Base-by-base conservation (phyloP, 2,329 filamentous ascomycete species). In the Fusarium transvaalense region DNA sequence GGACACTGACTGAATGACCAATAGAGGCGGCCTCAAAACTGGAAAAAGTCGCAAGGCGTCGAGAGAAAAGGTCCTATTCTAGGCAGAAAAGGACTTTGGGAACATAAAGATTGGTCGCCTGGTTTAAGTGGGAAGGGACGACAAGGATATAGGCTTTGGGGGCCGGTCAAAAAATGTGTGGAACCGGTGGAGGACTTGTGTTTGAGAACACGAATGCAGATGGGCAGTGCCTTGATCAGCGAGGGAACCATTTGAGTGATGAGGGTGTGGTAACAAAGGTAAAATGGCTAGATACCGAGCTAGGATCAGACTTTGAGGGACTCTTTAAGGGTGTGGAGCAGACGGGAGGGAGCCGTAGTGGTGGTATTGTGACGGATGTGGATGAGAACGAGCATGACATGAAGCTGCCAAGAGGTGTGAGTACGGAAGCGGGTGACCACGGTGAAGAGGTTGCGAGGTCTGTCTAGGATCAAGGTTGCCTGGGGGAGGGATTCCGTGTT, bases 31-130 rank as follows among this genome's bases (percentile, higher is more conserved):
- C 60, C 34, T 68, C 59, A 50, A 64, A 64, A 48, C 53, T 63
- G 41, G 45, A 56, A 66, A 70, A 64, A 46, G 47, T 47, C 41
- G 42, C 25, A 55, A 61, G 41, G 37, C n/a, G 27, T 31, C 45
- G 41, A 35, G 47, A 37, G 15, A 31, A 60, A 55, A 69, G 54
- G 66, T 66, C 66, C 66, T 69, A 66, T 69, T 69, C 52, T 47
- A 69, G 66, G 66, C 61, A 68, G 66, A 58, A 69, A 43, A 43
- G 65, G 46, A 66, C 64, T 68, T 61, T 69, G 65, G 51, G 31
- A 21, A 51, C 27, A 56, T 47, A 23, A 54, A 46, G 55, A 69
- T 66, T 68, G 65, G 65, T 56, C 50, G 55, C 65, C 56, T 69
- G 51, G 61, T 61, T 62, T 54, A 58, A 52, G 50, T 56, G 61